These are phyloP conservation scores for Kwoniella shivajii DNA, from an alignment of 1,284 basidiomycete species.

Conservation along the genomic window DNA sequence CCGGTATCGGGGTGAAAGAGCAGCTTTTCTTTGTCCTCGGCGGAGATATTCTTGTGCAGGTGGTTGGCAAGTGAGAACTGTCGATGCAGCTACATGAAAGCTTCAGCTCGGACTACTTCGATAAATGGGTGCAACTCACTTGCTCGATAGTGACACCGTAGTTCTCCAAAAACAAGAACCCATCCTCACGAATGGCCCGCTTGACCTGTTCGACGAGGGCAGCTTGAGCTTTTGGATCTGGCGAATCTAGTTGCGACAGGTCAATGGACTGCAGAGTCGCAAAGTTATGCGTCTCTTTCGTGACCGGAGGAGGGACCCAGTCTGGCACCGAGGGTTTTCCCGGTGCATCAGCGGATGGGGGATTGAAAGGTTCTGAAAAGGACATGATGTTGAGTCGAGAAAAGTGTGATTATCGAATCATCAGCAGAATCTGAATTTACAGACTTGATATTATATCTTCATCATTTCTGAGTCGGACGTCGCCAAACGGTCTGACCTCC, in stretches of 20 bases:
- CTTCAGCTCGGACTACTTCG: background rate
- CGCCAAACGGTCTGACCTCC: background rate
- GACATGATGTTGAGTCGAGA: constrained; percentile 16
- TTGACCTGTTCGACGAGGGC: constrained; percentile 33
- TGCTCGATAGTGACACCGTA: constrained; percentile 41
- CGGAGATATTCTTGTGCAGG: constrained; percentile 35
- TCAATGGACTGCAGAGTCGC: constrained; percentile 37
- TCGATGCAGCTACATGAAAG: constrained; percentile 31
- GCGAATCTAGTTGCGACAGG: constrained; percentile 34
- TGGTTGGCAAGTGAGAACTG: constrained; percentile 44
- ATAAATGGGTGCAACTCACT: constrained; percentile 16
- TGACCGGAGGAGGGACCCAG: constrained; percentile 35
- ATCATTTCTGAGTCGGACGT: too few relatives aligned
- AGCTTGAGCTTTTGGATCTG: constrained; percentile 31
- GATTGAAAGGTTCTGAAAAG: constrained; percentile 27
- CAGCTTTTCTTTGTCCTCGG: constrained; percentile 40
- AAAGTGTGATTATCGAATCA: too few relatives aligned
- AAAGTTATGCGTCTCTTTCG: constrained; percentile 35
- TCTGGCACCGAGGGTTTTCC: constrained; percentile 35
- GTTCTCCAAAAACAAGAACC: constrained; percentile 46
- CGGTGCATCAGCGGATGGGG: constrained; percentile 27
- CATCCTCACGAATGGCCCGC: constrained; percentile 37
- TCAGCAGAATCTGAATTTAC: too few relatives aligned
- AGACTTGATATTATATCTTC: background rate
- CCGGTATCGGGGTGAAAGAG: constrained; percentile 40